These are phyloP conservation scores for Gaertneriomyces sp. DNA, from an alignment of 192 early-diverging fungal genomes.

Conservation along the genomic window DNA sequence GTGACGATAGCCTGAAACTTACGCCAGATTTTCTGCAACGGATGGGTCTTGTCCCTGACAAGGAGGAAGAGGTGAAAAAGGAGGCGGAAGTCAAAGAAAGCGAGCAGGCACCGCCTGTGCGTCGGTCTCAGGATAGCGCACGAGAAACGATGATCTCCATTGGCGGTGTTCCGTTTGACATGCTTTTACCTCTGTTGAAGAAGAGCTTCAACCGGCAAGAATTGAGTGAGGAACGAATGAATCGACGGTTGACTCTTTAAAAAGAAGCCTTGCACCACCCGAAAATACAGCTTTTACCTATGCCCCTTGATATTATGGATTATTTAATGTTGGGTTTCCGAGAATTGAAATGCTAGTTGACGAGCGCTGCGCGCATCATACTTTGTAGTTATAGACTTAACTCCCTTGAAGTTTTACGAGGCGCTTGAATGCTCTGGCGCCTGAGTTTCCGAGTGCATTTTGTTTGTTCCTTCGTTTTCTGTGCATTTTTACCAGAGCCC, in stretches of 20 bases:
- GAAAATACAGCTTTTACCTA: too few relatives aligned
- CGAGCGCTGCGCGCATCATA: too few relatives aligned
- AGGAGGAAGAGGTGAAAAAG: slow-evolving; percentile 6
- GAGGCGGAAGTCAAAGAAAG: slow-evolving; percentile 27
- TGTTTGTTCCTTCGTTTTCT: too few relatives aligned
- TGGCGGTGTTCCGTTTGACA: slow-evolving; percentile 45
- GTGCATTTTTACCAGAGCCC: too few relatives aligned
- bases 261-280: too few relatives aligned
- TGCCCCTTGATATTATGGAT: too few relatives aligned
- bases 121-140: neutral
- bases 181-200: slow-evolving; percentile 40
- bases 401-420: too few relatives aligned
- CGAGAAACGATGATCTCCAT: slow-evolving; percentile 30
- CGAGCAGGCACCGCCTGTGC: neutral
- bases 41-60: slow-evolving; percentile 30
- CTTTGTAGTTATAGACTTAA: too few relatives aligned
- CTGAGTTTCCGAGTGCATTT: too few relatives aligned
- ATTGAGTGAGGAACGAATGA: slow-evolving; percentile 26
- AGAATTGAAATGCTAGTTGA: too few relatives aligned
- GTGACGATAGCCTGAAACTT: slow-evolving; percentile 41
- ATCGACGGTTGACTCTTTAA: slow-evolving; percentile 16
- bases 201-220: slow-evolving; percentile 26
- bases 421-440: too few relatives aligned
- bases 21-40: slow-evolving; percentile 45
- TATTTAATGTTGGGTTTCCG: too few relatives aligned